Percentiles rank a stretch among this genome's conserved stretches.
Evolutionary conservation across 768 basidiomycete genomes (phyloP).

Genomic region (Leucocoprinus sp.): DNA sequence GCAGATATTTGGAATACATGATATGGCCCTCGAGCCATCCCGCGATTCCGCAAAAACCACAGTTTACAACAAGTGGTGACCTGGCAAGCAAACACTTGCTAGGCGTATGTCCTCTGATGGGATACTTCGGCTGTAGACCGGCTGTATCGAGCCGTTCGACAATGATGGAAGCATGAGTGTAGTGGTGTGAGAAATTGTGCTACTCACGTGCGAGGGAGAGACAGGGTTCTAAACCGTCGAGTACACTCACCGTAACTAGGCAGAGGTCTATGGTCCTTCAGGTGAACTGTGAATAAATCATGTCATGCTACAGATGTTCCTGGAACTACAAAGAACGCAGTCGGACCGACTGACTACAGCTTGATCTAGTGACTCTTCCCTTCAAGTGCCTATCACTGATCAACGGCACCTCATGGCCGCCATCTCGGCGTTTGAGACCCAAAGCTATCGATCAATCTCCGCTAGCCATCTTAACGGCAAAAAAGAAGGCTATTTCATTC

Average conservation of each 20-base stretch:
- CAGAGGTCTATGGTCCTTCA: not conserved
- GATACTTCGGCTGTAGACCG: not conserved
- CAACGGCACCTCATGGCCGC: not conserved
- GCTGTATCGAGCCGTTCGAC: slow-evolving; percentile 4
- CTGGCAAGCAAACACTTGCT: slow-evolving; percentile 1
- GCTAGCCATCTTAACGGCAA: too few species aligned
- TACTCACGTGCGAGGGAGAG: slow-evolving; percentile 1
- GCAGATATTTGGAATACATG: slow-evolving; percentile 20
- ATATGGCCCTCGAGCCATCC: slow-evolving; percentile 26
- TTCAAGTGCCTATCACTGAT: not conserved
- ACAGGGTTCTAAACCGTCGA: not conserved
- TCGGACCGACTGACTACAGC: not conserved
- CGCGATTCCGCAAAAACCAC: slow-evolving; percentile 12
- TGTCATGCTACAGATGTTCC: too few species aligned
- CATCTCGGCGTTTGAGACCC: too few species aligned
- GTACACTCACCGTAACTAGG: too few species aligned
- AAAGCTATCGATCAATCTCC: too few species aligned
- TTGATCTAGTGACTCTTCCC: not conserved
- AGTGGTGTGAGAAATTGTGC: slow-evolving; percentile 6
- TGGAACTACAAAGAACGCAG: too few species aligned
- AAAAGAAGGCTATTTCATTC: too few species aligned
- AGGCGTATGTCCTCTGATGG: slow-evolving; percentile 1
- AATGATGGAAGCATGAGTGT: not conserved
- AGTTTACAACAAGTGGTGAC: slow-evolving; percentile 9
- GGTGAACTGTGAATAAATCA: too few species aligned